phyloP scores from a whole-genome alignment of 257 asterid genomes.

The Plectranthus barbatus region DNA sequence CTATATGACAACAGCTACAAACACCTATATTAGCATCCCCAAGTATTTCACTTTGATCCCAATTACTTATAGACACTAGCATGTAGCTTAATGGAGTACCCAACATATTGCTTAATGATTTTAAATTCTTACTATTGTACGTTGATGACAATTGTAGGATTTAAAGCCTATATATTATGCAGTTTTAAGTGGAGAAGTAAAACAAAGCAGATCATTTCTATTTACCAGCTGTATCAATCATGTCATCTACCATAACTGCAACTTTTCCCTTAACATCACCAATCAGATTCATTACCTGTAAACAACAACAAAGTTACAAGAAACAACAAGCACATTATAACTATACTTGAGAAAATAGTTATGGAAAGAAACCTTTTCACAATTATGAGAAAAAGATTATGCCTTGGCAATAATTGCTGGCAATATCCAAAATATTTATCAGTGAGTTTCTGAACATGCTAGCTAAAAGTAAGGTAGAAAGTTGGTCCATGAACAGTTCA shows the following conservation, averaged over 20 bases:
- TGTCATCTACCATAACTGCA: slow-evolving; percentile 96
- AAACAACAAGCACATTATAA: background rate
- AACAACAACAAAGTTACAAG: background rate
- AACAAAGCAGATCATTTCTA: slow-evolving; percentile 5
- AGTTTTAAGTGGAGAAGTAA: background rate
- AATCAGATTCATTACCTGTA: slow-evolving; percentile 87
- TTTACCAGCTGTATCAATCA: slow-evolving; percentile 94
- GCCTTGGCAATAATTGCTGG: background rate
- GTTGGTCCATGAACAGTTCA: background rate
- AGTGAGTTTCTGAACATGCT: background rate
- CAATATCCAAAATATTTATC: background rate
- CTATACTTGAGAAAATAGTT: background rate
- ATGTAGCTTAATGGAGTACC: background rate
- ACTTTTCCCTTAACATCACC: slow-evolving; percentile 94
- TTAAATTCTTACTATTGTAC: too few species aligned
- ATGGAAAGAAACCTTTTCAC: background rate
- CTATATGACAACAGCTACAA: background rate
- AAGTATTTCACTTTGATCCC: background rate
- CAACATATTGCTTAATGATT: background rate
- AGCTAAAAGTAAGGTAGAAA: background rate
- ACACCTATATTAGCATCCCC: background rate
- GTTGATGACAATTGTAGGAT: too few species aligned
- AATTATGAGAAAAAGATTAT: background rate
- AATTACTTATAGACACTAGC: background rate
- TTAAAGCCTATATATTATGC: too few species aligned